phyloP scores from a whole-genome alignment of 306 rosid species.

The Styphnolobium japonicum region DNA sequence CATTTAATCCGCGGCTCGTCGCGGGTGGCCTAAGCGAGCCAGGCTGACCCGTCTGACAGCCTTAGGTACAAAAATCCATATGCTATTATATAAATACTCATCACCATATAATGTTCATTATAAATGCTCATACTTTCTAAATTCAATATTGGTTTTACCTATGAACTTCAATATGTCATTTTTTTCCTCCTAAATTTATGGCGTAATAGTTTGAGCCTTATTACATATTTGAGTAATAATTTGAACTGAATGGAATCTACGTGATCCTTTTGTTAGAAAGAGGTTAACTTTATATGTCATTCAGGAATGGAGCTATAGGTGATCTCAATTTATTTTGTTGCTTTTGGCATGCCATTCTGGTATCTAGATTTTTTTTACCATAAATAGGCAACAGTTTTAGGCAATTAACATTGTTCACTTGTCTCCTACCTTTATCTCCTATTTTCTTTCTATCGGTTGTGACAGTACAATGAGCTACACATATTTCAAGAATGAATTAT shows the following conservation, averaged over 20 bases:
- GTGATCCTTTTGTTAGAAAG: background rate
- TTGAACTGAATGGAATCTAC: background rate
- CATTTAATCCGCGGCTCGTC: too few species aligned
- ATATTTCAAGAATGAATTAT: slow-evolving; percentile 2
- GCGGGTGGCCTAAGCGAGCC: too few species aligned
- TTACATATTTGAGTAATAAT: background rate
- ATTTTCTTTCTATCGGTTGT: background rate
- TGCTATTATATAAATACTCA: too few species aligned
- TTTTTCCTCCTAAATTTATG: background rate
- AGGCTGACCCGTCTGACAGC: too few species aligned
- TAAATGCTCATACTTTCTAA: too few species aligned
- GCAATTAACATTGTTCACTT: background rate
- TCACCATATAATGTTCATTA: too few species aligned
- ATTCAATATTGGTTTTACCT: background rate
- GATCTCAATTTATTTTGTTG: background rate
- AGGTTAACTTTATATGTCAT: background rate
- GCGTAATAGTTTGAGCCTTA: background rate
- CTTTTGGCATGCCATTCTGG: background rate
- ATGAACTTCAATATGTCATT: background rate
- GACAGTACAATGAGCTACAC: background rate
- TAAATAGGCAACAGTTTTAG: background rate
- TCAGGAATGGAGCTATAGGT: background rate
- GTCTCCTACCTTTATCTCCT: too few species aligned
- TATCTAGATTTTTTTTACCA: background rate
- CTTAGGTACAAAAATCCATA: too few species aligned